Percentiles rank a stretch among this genome's conserved stretches.
Evolutionary conservation across 768 basidiomycete species (phyloP).

Genomic region (Termitomyces sp.): DNA sequence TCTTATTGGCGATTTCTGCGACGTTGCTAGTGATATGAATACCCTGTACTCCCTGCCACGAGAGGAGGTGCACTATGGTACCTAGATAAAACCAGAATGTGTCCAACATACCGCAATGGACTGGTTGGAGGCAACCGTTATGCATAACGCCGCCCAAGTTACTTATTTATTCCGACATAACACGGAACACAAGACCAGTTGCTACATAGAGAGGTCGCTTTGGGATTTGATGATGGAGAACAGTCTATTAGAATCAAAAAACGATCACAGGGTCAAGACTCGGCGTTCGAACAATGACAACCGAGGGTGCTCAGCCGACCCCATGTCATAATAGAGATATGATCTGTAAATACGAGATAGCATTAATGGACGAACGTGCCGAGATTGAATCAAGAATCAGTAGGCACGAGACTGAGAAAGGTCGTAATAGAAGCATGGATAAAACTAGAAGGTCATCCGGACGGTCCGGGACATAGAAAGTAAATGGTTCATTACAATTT

Average conservation of each 20-base stretch:
- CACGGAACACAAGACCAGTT: no score
- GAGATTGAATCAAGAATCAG: neutral
- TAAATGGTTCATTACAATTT: neutral
- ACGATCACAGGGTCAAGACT: neutral
- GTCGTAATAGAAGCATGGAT: neutral
- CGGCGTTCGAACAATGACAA: neutral
- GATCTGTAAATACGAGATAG: neutral
- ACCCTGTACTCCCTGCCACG: neutral
- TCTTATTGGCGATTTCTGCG: slow-evolving; percentile 8
- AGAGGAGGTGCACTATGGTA: neutral
- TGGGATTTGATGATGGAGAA: neutral
- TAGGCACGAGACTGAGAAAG: neutral
- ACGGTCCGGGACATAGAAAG: neutral
- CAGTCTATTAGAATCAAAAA: neutral
- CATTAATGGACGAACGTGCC: neutral
- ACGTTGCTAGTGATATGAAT: slow-evolving; percentile 12
- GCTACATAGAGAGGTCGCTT: neutral
- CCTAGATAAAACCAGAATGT: neutral
- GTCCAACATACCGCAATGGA: neutral
- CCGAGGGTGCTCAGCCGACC: neutral
- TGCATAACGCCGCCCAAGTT: no score
- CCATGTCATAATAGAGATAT: neutral
- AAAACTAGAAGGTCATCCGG: no score
- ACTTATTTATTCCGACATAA: no score
- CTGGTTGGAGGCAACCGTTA: no score